Conservation (phyloP, 2,329 filamentous ascomycete genomes). For the Monosporascus sp. region DNA sequence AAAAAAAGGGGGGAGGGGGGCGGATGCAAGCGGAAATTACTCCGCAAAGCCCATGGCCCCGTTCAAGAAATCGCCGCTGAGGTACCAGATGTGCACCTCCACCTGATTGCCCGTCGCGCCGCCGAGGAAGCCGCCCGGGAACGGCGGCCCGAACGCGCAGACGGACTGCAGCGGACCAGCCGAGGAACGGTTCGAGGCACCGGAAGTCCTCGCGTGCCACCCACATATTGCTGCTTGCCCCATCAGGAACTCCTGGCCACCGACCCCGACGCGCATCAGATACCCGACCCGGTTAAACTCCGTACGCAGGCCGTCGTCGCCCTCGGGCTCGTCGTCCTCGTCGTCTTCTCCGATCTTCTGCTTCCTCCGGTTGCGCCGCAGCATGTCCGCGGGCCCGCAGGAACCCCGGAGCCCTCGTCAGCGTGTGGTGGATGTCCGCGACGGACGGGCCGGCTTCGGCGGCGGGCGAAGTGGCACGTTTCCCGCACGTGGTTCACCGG, state of each 20-base stretch:
- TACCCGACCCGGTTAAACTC: constrained; percentile 24
- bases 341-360: constrained; percentile 3
- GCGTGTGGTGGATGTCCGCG: constrained; percentile 15
- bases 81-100: no score
- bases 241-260: constrained; percentile 19
- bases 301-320: constrained; percentile 12
- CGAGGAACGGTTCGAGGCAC: constrained; percentile 20
- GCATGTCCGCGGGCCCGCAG: constrained; percentile 5
- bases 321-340: constrained; percentile 12
- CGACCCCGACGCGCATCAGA: constrained; percentile 22
- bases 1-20: no score
- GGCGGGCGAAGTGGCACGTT: constrained; percentile 7
- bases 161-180: constrained; percentile 14
- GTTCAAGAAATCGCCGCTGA: no score
- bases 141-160: no score
- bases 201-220: constrained; percentile 20
- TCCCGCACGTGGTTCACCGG: constrained; percentile 8
- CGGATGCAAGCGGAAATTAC: no score
- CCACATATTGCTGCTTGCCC: constrained; percentile 28
- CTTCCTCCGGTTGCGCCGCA: constrained; percentile 8
- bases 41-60: no score
- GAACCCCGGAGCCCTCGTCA: constrained; percentile 8
- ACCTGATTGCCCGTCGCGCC: no score
- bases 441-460: constrained; percentile 13
- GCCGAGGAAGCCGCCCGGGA: no score